phyloP scores from a whole-genome alignment of 805 yeast species.

The Candida ficus region DNA sequence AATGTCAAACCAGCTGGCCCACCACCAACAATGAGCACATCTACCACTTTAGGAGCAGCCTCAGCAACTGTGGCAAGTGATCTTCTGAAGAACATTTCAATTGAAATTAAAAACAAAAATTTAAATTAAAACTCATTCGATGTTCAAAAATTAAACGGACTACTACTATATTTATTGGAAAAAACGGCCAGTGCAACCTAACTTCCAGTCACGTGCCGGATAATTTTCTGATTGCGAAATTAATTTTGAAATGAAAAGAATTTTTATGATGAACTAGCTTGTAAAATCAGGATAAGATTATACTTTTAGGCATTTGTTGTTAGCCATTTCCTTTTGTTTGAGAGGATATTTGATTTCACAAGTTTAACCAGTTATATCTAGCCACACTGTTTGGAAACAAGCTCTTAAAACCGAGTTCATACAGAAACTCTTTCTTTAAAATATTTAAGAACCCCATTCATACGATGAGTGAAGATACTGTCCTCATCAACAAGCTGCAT shows the following conservation, averaged over 20 bases:
- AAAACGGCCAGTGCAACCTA: neutral
- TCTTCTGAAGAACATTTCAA: conserved; percentile 17
- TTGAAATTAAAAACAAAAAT: conserved; percentile 8
- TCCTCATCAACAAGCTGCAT: conserved; percentile 39
- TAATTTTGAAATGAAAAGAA: too few relatives aligned
- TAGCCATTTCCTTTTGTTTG: too few relatives aligned
- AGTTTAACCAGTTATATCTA: neutral
- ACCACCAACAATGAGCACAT: conserved; percentile 88
- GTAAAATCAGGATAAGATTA: too few relatives aligned
- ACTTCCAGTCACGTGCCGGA: neutral
- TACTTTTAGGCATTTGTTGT: too few relatives aligned
- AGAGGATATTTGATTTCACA: too few relatives aligned
- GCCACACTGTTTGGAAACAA: neutral
- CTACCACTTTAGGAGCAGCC: conserved; percentile 33
- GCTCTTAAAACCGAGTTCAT: neutral
- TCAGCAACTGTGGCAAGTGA: conserved; percentile 17
- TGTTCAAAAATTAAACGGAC: too few relatives aligned
- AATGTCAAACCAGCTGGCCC: conserved; percentile 96
- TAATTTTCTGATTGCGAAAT: too few relatives aligned
- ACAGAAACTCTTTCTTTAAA: neutral
- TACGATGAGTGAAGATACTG: conserved; percentile 14
- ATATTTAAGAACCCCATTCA: neutral
- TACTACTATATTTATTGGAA: too few relatives aligned
- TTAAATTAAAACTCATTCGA: neutral
- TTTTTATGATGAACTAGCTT: too few relatives aligned